Percentiles rank a stretch among this genome's conserved stretches.
These are phyloP conservation scores for Coemansia sp. DNA, from an alignment of 192 early-diverging fungal genomes.

Conservation along the genomic window DNA sequence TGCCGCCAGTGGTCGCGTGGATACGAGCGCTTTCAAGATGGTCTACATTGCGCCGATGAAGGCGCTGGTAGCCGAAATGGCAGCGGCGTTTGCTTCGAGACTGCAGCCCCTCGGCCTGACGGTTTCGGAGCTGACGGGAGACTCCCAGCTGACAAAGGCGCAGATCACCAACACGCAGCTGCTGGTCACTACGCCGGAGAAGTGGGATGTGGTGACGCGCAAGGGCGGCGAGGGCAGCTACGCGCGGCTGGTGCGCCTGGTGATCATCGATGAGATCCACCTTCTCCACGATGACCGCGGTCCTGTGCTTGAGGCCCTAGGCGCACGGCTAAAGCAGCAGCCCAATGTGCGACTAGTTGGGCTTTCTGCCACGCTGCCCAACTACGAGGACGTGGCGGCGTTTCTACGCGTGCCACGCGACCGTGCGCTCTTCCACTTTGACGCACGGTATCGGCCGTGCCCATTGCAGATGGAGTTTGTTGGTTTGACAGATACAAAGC, in stretches of 20 bases:
- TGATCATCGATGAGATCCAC: constrained; percentile 99
- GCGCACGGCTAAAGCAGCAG: constrained; percentile 88
- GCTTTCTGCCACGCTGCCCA: constrained; percentile 97
- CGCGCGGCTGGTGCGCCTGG: constrained; percentile 82
- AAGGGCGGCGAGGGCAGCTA: constrained; percentile 90
- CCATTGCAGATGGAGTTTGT: constrained; percentile 96
- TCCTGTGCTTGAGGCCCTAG: constrained; percentile 92
- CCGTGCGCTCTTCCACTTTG: constrained; percentile 95
- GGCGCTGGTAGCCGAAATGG: constrained; percentile 93
- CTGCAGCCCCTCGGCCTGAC: constrained; percentile 80
- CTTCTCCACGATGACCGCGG: constrained; percentile 95
- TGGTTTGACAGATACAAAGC: constrained; percentile 92
- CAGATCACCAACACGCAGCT: constrained; percentile 94
- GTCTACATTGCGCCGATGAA: constrained; percentile 99
- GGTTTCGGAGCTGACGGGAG: constrained; percentile 92
- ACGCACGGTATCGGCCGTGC: constrained; percentile 88
- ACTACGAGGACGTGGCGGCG: constrained; percentile 93
- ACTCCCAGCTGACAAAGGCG: constrained; percentile 96
- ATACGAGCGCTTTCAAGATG: constrained; percentile 95
- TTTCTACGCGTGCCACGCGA: constrained; percentile 92
- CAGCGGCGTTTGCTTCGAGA: constrained; percentile 81
- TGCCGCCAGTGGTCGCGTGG: constrained; percentile 65
- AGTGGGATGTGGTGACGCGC: constrained; percentile 99
- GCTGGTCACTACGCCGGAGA: constrained; percentile 98
- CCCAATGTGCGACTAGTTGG: constrained; percentile 92